phyloP scores from a whole-genome alignment of 495 filamentous ascomycete genomes.

The Tuber borchii region DNA sequence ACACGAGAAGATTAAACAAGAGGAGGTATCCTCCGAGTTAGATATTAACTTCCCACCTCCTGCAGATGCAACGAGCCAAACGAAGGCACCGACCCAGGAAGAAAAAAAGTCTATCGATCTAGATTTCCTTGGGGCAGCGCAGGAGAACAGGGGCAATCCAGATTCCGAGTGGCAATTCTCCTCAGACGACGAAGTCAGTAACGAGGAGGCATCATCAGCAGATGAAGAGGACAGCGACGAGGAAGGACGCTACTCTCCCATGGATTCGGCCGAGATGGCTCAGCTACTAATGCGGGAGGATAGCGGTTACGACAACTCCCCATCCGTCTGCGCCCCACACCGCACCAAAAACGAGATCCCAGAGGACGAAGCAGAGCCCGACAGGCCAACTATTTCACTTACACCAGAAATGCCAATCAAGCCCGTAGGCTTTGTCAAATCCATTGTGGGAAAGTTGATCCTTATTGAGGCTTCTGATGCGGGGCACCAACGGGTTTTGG shows the following conservation, averaged over 20 bases:
- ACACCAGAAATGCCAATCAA: constrained; percentile 68
- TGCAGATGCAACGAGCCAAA: not conserved
- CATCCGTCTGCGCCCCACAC: constrained; percentile 44
- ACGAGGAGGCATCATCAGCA: constrained; percentile 43
- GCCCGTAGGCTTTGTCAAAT: constrained; percentile 64
- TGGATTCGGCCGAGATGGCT: constrained; percentile 71
- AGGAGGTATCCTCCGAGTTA: not conserved
- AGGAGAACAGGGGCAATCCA: constrained; percentile 52
- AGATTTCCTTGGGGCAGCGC: constrained; percentile 44
- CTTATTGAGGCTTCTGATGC: constrained; percentile 72
- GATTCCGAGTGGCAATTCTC: constrained; percentile 54
- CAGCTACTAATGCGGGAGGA: constrained; percentile 71
- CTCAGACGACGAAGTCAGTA: not conserved
- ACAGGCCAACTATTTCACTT: constrained; percentile 66
- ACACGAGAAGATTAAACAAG: no score
- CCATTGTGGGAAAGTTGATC: constrained; percentile 65
- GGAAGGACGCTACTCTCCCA: constrained; percentile 59
- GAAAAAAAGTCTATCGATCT: constrained; percentile 25
- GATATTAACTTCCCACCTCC: not conserved
- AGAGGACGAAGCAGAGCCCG: constrained; percentile 52
- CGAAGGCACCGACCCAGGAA: not conserved
- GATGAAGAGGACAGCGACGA: constrained; percentile 52
- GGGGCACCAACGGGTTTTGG: constrained; percentile 75
- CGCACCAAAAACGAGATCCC: constrained; percentile 67
- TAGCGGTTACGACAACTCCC: constrained; percentile 63